Percentiles rank a stretch among this genome's conserved stretches.
These are phyloP conservation scores for Solanum pimpinellifolium DNA, from an alignment of 257 asterid species.

Conservation along the genomic window DNA sequence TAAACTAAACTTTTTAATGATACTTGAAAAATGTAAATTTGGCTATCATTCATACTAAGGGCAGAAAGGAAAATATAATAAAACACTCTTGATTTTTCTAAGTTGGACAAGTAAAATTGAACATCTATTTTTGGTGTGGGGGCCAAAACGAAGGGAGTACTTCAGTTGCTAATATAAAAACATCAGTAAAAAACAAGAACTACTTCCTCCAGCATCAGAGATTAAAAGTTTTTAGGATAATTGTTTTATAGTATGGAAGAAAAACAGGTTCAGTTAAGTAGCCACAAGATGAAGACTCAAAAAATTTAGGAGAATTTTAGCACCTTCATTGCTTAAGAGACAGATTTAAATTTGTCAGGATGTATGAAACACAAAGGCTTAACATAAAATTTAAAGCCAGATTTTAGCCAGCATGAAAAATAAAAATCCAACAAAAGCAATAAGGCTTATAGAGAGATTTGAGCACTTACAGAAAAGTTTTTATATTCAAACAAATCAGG, in stretches of 20 bases:
- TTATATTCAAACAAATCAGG: conserved; percentile 72
- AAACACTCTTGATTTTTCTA: not conserved
- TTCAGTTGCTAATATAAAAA: not conserved
- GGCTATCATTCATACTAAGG: not conserved
- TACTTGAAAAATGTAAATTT: not conserved
- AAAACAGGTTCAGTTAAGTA: not conserved
- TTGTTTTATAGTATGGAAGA: not conserved
- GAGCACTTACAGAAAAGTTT: conserved; percentile 71
- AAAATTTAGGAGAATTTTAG: not conserved
- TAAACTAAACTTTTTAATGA: not conserved
- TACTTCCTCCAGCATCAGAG: not conserved
- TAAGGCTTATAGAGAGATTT: not conserved
- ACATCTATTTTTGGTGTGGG: not conserved
- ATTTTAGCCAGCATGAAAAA: not conserved
- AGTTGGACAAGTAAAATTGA: not conserved
- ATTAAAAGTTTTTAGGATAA: not conserved
- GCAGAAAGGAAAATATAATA: not conserved
- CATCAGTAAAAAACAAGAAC: not conserved
- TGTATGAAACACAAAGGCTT: not conserved
- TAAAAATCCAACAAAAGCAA: not conserved
- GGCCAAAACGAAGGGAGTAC: not conserved
- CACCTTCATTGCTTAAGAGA: not conserved
- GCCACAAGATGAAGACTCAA: not conserved
- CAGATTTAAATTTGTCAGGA: not conserved
- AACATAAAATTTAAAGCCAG: not conserved